These are phyloP conservation scores for Daphne laureola DNA, from an alignment of 441 rosid species.

Conservation along the genomic window DNA sequence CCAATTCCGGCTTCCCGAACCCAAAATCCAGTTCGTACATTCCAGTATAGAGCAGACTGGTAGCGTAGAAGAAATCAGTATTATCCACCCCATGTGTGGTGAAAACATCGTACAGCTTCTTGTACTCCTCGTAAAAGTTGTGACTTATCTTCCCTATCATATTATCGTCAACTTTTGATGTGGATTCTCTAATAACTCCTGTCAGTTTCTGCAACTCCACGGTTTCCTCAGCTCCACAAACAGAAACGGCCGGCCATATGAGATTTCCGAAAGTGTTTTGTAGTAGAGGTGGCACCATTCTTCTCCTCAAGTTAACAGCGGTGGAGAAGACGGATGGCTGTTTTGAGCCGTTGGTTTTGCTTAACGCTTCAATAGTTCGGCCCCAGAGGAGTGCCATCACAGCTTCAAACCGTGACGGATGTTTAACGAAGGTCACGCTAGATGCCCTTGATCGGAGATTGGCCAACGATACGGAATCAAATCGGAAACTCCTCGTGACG, in stretches of 20 bases:
- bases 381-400: constrained; percentile 34
- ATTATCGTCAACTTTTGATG: constrained; percentile 25
- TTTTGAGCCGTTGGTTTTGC: constrained; percentile 9
- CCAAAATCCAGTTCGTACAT: constrained; percentile 30
- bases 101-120: constrained; percentile 14
- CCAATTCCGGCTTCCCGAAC: constrained; percentile 38
- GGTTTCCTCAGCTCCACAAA: constrained; percentile 5
- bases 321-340: constrained; percentile 22
- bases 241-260: constrained; percentile 29
- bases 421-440: constrained; percentile 1
- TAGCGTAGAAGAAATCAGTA: constrained; percentile 25
- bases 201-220: constrained; percentile 20
- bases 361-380: constrained; percentile 11
- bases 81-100: constrained; percentile 15
- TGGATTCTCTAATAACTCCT: constrained; percentile 22
- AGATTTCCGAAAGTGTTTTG: constrained; percentile 27
- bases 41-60: constrained; percentile 27
- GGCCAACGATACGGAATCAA: constrained; percentile 22
- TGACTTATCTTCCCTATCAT: constrained; percentile 23
- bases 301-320: constrained; percentile 29
- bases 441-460: constrained; percentile 20
- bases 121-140: constrained; percentile 15
- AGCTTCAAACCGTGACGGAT: constrained; percentile 27
- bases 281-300: constrained; percentile 10
- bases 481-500: constrained; percentile 29